Evolutionary conservation across 768 basidiomycete genomes (phyloP), one percentile per base, ranked within the genome.

Genomic region (Kwoniella dendrophila): DNA sequence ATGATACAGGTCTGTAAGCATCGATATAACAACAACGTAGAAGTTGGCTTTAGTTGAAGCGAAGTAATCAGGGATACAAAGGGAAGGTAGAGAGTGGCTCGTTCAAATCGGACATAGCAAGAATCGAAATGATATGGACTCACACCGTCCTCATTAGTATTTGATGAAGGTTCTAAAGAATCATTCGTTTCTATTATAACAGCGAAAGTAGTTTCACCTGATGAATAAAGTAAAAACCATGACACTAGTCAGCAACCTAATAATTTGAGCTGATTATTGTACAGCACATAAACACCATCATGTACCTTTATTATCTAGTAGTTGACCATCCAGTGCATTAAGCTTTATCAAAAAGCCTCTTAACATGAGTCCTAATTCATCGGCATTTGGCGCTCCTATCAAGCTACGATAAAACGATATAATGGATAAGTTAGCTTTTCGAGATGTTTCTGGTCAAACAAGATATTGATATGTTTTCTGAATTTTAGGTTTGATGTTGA

Each of bases 111-210:
- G 27, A 18, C 38, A 12, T 34, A 24, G 18, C 12, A 14, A 27
- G 55, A 34, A 18, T n/a, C 20, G 3, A 12, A 48, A 29, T 26
- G 26, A 1, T 22, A 48, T 32, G 47, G 32, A 63, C 72, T 58
- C 59, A 73, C 73, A 27, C 65, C 70, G 29, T 70, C 72, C 18
- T 62, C 64, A 5, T 55, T 44, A 30, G 43, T 43, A 57, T 69
- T 78, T 12, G 54, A 52, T 2, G 34, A 56, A 30, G 68, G 76
- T 53, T 72, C 71, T 1, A 67, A 55, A 44, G 86, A 84, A 55
- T 90, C 88, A 68, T 84, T 84, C 54, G 92, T 83, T 72, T 94
- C 92, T 22, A 94, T 78, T n/a, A 92, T 76, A 57, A 95, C 85
- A 0, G 87, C 87, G 69, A 94, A 95, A 0, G 90, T 88, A 20